Evolutionary conservation across 257 asterid species (phyloP), one percentile per base, ranked within the genome.

Genomic region (Parsonsia alboflavescens): DNA sequence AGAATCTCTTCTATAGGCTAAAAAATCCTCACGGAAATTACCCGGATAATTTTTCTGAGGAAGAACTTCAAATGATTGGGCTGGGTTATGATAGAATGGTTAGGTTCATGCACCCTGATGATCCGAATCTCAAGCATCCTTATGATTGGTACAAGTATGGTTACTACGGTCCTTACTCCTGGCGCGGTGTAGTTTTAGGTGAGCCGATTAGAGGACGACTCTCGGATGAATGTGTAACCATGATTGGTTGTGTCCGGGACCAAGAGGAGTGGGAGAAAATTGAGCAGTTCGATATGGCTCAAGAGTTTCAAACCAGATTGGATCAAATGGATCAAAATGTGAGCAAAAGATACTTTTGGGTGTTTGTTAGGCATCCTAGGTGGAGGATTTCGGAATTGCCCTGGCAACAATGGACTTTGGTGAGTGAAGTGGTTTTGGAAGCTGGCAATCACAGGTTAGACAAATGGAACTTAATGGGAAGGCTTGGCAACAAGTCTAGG

Each of bases 201-300:
- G 99, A 94, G 36, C 99, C 99, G 0, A 74, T 94, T 69, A 91
- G 92, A 11, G 99, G 97, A 1, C 73, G 89, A 2, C 84, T 92
- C 15, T 79, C 97, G 0, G 97, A 94, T 44, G 93, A 92, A 64
- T 82, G 96, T 39, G 97, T 92, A 16, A 48, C 88, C n/a, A 74
- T 94, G 97, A 86, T 90, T 2, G 99, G 97, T 1, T 87, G 86
- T 70, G 97, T 94, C 54, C 83, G 80, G 36, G 90, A 94, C 71
- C 93, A 84, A 44, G 99, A 94, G 78, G 97, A 92, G 88, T 92
- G 97, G 99, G 99, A 94, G 76, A 86, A 92, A 84, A 94, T 94
- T 21, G 97, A 94, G 76, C 97, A 87, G 84, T 86, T 85, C 48
- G 97, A 94, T 36, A 90, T 92, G 99, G 89, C 89, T 9, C 77